Base-by-base conservation (phyloP, 345 rosid genomes). In the Camelina laxa region DNA sequence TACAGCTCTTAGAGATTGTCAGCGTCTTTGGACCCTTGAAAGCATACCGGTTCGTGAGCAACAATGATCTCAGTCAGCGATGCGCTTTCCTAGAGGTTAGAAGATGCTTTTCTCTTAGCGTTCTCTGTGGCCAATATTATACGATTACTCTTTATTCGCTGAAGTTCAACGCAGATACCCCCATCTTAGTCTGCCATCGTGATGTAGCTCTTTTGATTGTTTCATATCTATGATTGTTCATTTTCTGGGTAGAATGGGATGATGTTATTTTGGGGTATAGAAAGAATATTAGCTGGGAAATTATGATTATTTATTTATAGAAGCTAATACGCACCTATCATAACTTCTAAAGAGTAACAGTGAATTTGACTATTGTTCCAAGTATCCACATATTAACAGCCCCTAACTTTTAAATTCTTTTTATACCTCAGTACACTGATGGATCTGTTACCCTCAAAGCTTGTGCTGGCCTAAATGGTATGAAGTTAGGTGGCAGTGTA, bases 1-100 rank as follows among this genome's bases (percentile, higher is more conserved):
- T 80, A 65, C 84, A 95, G 99, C 66, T 95, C 44, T 72, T 82
- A 91, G 99, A 92, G 82, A 95, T 95, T 78, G 89, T 86, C 81
- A 76, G 85, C 68, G 85, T 86, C 60, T 95, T 91, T 80, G 99
- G 99, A 83, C 91, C 87, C 72, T 62, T 95, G 80, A 92, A 87
- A 80, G 86, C 91, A 53, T 95, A 73, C 82, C 92, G 84, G 72
- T 83, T 87, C 60, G 87, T 80, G 58, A 79, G 42, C 51, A 80
- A 78, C 41, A 57, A 75, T 75, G 85, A 79, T 81, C 75, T 35
- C 22, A 66, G 21, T 6, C 80, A 65, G 39, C 81, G 75, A 45
- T 83, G 69, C 74, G 96, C 97, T 76, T 87, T 87, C 82, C 74
- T 95, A 24, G 98, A 95, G 99, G 99, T 95, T 82, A 83, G 55